phyloP scores from a whole-genome alignment of 1,284 basidiomycete species.

The Pascua sp. region DNA sequence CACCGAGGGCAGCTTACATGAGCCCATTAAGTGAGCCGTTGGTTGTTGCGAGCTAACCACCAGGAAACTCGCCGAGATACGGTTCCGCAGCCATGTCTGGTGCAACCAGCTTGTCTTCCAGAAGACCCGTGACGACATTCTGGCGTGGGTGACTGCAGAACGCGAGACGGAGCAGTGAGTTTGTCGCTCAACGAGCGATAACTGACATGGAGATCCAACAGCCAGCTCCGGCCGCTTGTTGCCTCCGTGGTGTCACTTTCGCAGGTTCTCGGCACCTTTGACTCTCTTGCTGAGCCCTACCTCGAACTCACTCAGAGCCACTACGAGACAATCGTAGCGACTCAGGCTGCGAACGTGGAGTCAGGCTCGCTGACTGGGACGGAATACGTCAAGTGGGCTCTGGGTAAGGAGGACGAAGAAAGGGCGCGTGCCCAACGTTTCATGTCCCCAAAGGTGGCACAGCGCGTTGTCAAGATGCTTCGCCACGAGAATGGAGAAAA shows the following conservation, averaged over 20 bases:
- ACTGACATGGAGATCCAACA: neutral
- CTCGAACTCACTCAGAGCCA: conserved; percentile 20
- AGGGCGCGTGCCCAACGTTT: conserved; percentile 20
- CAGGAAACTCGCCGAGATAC: conserved; percentile 47
- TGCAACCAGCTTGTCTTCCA: conserved; percentile 53
- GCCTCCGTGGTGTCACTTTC: conserved; percentile 18
- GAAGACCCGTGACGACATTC: conserved; percentile 55
- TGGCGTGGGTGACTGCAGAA: conserved; percentile 60
- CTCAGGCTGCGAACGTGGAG: conserved; percentile 18
- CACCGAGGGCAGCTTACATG: conserved; percentile 26
- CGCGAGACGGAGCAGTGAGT: conserved; percentile 39
- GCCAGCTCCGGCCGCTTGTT: neutral
- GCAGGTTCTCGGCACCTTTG: conserved; percentile 19
- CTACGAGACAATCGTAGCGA: conserved; percentile 19
- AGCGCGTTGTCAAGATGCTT: conserved; percentile 20
- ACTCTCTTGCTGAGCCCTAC: conserved; percentile 27
- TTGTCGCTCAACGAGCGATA: neutral
- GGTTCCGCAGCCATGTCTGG: conserved; percentile 58
- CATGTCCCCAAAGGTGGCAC: conserved; percentile 18
- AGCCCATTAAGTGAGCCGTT: conserved; percentile 30
- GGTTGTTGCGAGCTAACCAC: conserved; percentile 1
- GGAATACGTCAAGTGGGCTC: conserved; percentile 34
- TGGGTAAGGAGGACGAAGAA: conserved; percentile 33
- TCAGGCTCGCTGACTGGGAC: conserved; percentile 20
- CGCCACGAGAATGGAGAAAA: conserved; percentile 22